Evolutionary conservation across 2,329 filamentous ascomycete genomes (phyloP), one percentile per base, ranked within the genome.

Genomic region (Pezicula rhizophila): DNA sequence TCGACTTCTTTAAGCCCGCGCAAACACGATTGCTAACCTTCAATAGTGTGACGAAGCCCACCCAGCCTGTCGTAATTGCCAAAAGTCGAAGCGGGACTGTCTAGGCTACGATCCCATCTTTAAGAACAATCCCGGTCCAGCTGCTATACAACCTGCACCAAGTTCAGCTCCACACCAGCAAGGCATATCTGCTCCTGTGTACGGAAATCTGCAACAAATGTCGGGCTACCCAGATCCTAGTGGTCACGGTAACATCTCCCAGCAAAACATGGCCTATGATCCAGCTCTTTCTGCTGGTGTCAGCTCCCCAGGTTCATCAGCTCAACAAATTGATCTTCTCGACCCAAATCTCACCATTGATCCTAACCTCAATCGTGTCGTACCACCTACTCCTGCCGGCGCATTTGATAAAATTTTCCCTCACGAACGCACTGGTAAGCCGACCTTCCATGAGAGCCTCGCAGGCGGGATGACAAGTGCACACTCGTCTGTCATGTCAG

Each of bases 41-140:
- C 52, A 59, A 58, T 67, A 96, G 93, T 99, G 93, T 72, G 93
- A 97, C 79, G 93, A 99, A 76, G 84, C 82, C 52, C 90, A 96
- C 68, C 93, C 93, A 18, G 84, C 85, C 52, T 99, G 93, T 75
- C 84, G 89, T 71, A 89, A 93, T 65, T 93, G 88, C 71, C 84
- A 85, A 64, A 93, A 93, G 68, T 90, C 86, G 58, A 93, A 92
- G 70, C 87, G 88, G 63, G 87, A 92, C 61, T 93, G 88, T 64
- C 66, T 90, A 43, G 88, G 88, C 48, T 93, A 93, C 78, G 88
- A 93, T 63, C 87, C 88, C 34, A 88, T 92, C 62, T 93, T 92
- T 72, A 88, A 89, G 69, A 79, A 79, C 57, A 79, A 84, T 46
- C 61, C 64, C 41, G 80, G 82, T 46, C 85, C 85, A 26, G 77